phyloP scores from a whole-genome alignment of 2,329 filamentous ascomycete genomes.

The Cadophora sp. region DNA sequence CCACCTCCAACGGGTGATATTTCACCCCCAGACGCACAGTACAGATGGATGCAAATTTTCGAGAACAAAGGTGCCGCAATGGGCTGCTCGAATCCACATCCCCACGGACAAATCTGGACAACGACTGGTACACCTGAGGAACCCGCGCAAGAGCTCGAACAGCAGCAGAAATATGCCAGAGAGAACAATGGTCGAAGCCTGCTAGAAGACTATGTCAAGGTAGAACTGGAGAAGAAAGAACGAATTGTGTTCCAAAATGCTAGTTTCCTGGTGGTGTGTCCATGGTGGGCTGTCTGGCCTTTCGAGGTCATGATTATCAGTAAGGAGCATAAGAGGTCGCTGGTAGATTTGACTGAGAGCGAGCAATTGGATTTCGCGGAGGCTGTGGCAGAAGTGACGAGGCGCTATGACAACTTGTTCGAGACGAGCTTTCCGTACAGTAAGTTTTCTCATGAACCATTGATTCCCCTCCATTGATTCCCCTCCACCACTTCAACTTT shows the following conservation, averaged over 20 bases:
- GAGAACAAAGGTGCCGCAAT: slow-evolving; percentile 98
- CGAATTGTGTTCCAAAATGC: slow-evolving; percentile 89
- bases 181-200: slow-evolving; percentile 78
- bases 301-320: slow-evolving; percentile 93
- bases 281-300: slow-evolving; percentile 98
- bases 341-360: slow-evolving; percentile 78
- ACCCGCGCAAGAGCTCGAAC: slow-evolving; percentile 76
- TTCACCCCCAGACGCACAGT: slow-evolving; percentile 72
- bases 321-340: slow-evolving; percentile 81
- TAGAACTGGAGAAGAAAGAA: slow-evolving; percentile 83
- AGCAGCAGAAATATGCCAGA: slow-evolving; percentile 78
- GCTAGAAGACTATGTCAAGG: slow-evolving; percentile 82
- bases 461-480: neutral
- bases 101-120: slow-evolving; percentile 96
- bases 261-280: slow-evolving; percentile 84
- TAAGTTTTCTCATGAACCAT: slow-evolving; percentile 46
- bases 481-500: neutral
- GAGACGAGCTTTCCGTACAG: slow-evolving; percentile 97
- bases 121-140: slow-evolving; percentile 92
- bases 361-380: slow-evolving; percentile 82
- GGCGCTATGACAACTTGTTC: slow-evolving; percentile 95
- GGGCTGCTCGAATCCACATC: slow-evolving; percentile 98
- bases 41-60: slow-evolving; percentile 98
- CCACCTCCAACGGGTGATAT: slow-evolving; percentile 43
- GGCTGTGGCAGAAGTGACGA: slow-evolving; percentile 84